These are phyloP conservation scores for Neopestalotiopsis rosae DNA, from an alignment of 2,329 filamentous ascomycete genomes.

Conservation along the genomic window DNA sequence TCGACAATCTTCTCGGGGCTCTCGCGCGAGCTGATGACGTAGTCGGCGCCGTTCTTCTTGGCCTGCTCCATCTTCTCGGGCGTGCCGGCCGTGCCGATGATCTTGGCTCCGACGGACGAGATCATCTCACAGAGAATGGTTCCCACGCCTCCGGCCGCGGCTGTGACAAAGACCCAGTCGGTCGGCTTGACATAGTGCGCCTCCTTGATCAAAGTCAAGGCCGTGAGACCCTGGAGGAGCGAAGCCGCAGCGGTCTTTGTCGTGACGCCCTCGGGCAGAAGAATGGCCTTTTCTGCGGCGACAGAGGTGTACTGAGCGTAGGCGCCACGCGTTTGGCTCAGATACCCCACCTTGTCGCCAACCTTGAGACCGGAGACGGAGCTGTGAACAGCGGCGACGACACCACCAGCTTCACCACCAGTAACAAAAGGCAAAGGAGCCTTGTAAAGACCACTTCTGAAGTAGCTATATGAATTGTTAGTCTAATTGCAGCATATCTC, in stretches of 20 bases:
- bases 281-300: slow-evolving; percentile 58
- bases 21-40: slow-evolving; percentile 69
- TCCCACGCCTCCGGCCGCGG: slow-evolving; percentile 84
- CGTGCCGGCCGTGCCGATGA: slow-evolving; percentile 81
- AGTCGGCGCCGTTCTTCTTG: slow-evolving; percentile 71
- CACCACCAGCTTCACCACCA: slow-evolving; percentile 80
- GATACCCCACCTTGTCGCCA: slow-evolving; percentile 76
- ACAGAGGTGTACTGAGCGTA: slow-evolving; percentile 65
- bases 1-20: slow-evolving; percentile 59
- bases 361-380: slow-evolving; percentile 57
- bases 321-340: slow-evolving; percentile 49
- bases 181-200: slow-evolving; percentile 75
- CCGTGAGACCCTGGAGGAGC: slow-evolving; percentile 83
- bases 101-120: slow-evolving; percentile 71
- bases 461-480: slow-evolving; percentile 61
- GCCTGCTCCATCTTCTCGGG: slow-evolving; percentile 75
- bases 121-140: slow-evolving; percentile 78
- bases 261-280: slow-evolving; percentile 67
- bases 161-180: slow-evolving; percentile 85
- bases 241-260: slow-evolving; percentile 70
- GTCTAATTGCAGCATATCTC: background rate
- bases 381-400: slow-evolving; percentile 63
- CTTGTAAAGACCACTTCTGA: slow-evolving; percentile 82
- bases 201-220: slow-evolving; percentile 79
- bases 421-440: slow-evolving; percentile 75